Conservation (phyloP, 768 basidiomycete genomes). For the Lentinus brumalis region DNA sequence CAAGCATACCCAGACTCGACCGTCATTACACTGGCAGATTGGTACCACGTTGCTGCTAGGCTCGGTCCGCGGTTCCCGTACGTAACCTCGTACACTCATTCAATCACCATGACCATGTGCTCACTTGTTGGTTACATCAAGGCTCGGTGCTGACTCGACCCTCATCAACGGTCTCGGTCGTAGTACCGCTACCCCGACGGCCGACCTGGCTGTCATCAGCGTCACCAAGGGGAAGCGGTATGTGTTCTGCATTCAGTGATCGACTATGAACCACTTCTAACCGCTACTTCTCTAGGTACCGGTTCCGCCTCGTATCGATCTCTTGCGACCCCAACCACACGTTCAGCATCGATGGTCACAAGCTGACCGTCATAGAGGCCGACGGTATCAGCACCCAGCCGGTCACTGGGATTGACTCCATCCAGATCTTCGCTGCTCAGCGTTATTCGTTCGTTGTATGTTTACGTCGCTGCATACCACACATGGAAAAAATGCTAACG, state of each 20-base stretch:
- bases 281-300: constrained; percentile 19
- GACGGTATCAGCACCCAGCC: constrained; percentile 48
- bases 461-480: not conserved
- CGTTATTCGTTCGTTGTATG: constrained; percentile 50
- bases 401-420: constrained; percentile 37
- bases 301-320: constrained; percentile 23
- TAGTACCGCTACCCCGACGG: constrained; percentile 33
- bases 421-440: constrained; percentile 52
- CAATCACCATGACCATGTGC: constrained; percentile 18
- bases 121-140: not conserved
- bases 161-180: constrained; percentile 51
- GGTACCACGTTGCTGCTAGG: constrained; percentile 35
- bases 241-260: constrained; percentile 22
- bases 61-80: constrained; percentile 17
- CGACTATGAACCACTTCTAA: constrained; percentile 1
- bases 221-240: constrained; percentile 25
- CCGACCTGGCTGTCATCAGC: constrained; percentile 33
- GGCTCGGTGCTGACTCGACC: constrained; percentile 37
- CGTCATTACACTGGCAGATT: constrained; percentile 49
- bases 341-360: constrained; percentile 49
- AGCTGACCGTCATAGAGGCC: constrained; percentile 51
- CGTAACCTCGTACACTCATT: constrained; percentile 1
- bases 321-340: constrained; percentile 38
- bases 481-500: not conserved
- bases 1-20: constrained; percentile 37